Evolutionary conservation across 1,284 basidiomycete species (phyloP).

Genomic region (Sporisorium sorghi): DNA sequence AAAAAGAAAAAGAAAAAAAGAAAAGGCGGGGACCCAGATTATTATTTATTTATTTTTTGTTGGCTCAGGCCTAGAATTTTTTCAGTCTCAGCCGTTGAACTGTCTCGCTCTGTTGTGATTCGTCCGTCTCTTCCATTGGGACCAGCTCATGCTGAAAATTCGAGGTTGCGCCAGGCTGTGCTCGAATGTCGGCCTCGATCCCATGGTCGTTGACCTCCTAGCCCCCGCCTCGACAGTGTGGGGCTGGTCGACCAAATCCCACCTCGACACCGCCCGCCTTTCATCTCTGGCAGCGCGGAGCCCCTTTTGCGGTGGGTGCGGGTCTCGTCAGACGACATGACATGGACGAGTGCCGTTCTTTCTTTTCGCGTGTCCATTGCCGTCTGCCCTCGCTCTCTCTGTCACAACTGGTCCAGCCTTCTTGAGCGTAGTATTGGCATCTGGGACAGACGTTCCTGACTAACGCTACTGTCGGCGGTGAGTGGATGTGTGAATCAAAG

Average conservation of each 20-base stretch:
- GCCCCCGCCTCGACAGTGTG: too few species aligned
- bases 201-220: too few species aligned
- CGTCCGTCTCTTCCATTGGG: constrained; percentile 3
- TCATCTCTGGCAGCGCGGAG: not conserved
- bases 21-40: constrained; percentile 32
- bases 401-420: too few species aligned
- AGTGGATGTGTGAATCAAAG: too few species aligned
- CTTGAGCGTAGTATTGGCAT: too few species aligned
- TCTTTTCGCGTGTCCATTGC: too few species aligned
- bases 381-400: too few species aligned
- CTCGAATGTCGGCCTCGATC: not conserved
- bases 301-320: not conserved
- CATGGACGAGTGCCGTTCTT: too few species aligned
- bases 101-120: constrained; percentile 2
- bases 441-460: not conserved
- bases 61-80: constrained; percentile 24
- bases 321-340: too few species aligned
- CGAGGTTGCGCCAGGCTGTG: not conserved
- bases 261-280: not conserved
- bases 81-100: constrained; percentile 19
- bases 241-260: not conserved
- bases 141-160: too few species aligned
- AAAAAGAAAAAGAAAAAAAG: not conserved
- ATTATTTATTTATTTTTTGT: constrained; percentile 15
- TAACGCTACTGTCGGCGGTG: too few species aligned